Percentiles rank a stretch among this genome's conserved stretches.
Evolutionary conservation across 345 rosid species (phyloP).

Genomic region (Odontarrhena argentea): DNA sequence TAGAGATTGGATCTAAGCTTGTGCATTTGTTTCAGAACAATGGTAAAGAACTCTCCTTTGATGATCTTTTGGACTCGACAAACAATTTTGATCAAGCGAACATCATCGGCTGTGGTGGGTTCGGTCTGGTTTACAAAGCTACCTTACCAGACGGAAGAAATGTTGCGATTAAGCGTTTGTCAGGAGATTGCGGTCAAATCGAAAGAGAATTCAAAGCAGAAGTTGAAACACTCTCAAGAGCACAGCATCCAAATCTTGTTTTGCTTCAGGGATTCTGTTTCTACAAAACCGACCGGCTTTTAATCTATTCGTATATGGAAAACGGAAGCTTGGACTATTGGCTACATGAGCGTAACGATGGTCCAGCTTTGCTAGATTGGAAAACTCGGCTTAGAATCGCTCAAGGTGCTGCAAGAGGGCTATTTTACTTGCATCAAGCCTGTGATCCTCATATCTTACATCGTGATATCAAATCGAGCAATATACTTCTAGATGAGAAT

Average conservation of each 20-base stretch:
- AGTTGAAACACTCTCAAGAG: conserved; percentile 86
- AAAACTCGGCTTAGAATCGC: conserved; percentile 66
- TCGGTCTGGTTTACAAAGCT: conserved; percentile 84
- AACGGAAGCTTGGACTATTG: conserved; percentile 91
- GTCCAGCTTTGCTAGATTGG: conserved; percentile 66
- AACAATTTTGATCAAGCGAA: conserved; percentile 73
- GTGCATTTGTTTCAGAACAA: conserved; percentile 66
- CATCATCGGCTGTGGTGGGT: conserved; percentile 89
- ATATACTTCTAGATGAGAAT: conserved; percentile 73
- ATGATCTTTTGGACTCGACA: conserved; percentile 70
- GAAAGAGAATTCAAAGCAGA: conserved; percentile 86
- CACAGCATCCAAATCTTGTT: conserved; percentile 88
- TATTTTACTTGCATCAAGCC: conserved; percentile 72
- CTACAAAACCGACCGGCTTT: conserved; percentile 55
- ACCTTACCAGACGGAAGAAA: conserved; percentile 64
- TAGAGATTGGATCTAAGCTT: conserved; percentile 54
- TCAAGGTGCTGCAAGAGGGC: conserved; percentile 70
- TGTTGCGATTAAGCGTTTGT: conserved; percentile 77
- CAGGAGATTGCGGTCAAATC: conserved; percentile 85
- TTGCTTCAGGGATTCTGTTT: conserved; percentile 77
- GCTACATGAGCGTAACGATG: conserved; percentile 79
- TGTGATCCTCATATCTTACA: conserved; percentile 86
- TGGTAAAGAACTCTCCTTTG: conserved; percentile 60
- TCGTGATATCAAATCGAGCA: conserved; percentile 83
- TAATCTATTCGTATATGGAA: conserved; percentile 88